Base-by-base conservation (phyloP, 2,329 filamentous ascomycete species). In the Setomelanomma holmii region DNA sequence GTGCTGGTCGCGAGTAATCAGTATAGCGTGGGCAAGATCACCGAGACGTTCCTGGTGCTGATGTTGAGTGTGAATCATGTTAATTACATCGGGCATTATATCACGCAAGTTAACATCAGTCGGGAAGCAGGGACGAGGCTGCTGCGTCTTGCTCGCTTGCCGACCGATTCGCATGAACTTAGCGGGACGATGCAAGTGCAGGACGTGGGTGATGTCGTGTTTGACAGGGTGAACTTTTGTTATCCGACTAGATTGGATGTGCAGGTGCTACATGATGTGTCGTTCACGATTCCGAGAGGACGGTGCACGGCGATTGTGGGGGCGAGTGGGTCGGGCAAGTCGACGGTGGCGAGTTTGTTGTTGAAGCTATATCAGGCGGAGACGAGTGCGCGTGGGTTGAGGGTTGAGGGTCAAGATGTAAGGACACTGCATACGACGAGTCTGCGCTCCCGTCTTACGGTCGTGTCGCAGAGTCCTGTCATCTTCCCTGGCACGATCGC, bases 261-360 rank as follows among this genome's bases (percentile, higher is more conserved):
- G 0, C 67, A 70, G 1, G 84, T 91, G 0, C 78, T 97, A 1
- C 79, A 80, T 8, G 78, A 84, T 19, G 71, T 96, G n/a, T 86
- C 80, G n/a, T 77, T 96, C 6, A 77, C 75, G 0, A 84, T 97
- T 45, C 69, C 79, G 1, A 73, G 82, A 0, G 86, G 87, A 19
- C 85, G 83, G 4, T 89, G 85, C 60, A 87, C 87, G 0, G 91
- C 90, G 2, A 85, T 98, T 17, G 91, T 96, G 2, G 93, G 93
- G 1, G 78, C 84, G 1, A 96, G 92, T 0, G 93, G 95, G 0
- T 90, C 89, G n/a, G 93, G 95, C 1, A 98, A 99, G 76, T 93
- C 89, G 12, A 97, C 93, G 0, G 81, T 97, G 30, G 82, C 89
- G 0, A 84, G 89, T 0, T 77, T 98, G 0, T 79, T 98, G 0